Percentiles rank a stretch among this genome's conserved stretches.
Conservation (phyloP, 148 eudicot genomes). For the Vaccinium myrtillus region DNA sequence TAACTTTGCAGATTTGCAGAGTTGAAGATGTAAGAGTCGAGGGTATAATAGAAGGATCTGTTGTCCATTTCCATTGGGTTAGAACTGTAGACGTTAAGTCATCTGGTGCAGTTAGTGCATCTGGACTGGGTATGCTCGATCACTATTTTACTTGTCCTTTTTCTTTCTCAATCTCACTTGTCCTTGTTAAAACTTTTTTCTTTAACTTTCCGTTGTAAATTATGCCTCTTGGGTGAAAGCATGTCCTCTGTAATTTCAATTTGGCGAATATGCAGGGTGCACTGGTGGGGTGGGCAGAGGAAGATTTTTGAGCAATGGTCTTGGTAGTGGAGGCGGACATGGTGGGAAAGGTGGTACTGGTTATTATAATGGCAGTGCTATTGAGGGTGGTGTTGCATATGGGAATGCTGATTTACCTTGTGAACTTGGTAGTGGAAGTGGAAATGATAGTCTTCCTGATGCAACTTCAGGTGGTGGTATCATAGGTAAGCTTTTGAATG, state of each 20-base stretch:
- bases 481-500: constrained; percentile 52
- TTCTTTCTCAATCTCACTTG: not conserved
- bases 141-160: not conserved
- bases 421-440: constrained; percentile 98
- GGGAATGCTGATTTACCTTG: constrained; percentile 89
- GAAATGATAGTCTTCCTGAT: constrained; percentile 67
- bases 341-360: constrained; percentile 95
- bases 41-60: constrained; percentile 80
- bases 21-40: constrained; percentile 76
- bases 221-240: not conserved
- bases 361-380: constrained; percentile 53
- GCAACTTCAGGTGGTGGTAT: constrained; percentile 90
- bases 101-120: constrained; percentile 68
- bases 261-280: constrained; percentile 57
- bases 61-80: constrained; percentile 87
- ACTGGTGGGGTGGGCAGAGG: constrained; percentile 77
- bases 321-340: constrained; percentile 93
- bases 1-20: constrained; percentile 68
- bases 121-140: constrained; percentile 72
- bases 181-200: not conserved
- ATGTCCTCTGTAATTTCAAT: not conserved
- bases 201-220: not conserved
- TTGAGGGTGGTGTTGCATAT: constrained; percentile 66
- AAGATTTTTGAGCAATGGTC: constrained; percentile 66
- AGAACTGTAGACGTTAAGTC: constrained; percentile 61